Percentiles rank a stretch among this genome's conserved stretches.
Conservation (phyloP, 129 eudicot species). For the Logfia minima region DNA sequence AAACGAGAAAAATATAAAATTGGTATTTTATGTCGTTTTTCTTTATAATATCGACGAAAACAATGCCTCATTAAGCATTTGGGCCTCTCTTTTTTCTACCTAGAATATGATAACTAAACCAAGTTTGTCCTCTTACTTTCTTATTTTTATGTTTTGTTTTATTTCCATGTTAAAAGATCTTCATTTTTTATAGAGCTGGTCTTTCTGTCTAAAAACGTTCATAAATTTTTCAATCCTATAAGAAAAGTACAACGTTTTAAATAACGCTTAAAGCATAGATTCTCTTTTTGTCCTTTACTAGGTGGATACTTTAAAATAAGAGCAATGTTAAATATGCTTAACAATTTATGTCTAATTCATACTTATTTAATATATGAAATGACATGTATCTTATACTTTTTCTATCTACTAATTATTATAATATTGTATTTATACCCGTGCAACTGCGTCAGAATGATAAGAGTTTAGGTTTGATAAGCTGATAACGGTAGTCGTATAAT, state of each 20-base stretch:
- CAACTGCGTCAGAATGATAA: too few relatives aligned
- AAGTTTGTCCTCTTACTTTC: slow-evolving; percentile 16
- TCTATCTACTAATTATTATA: too few relatives aligned
- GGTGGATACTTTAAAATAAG: too few relatives aligned
- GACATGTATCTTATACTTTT: too few relatives aligned
- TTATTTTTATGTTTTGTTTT: slow-evolving; percentile 2
- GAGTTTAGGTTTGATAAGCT: too few relatives aligned
- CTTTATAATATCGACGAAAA: not conserved
- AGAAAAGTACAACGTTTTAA: not conserved
- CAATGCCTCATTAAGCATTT: not conserved
- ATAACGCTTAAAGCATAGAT: too few relatives aligned
- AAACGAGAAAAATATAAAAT: not conserved
- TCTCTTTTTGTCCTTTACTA: too few relatives aligned
- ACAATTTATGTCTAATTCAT: too few relatives aligned
- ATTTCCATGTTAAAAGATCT: not conserved
- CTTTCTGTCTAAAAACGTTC: not conserved
- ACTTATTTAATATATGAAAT: too few relatives aligned
- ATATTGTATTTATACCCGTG: too few relatives aligned
- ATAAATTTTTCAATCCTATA: not conserved
- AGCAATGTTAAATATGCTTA: too few relatives aligned
- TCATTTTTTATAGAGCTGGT: not conserved
- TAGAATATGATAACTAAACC: slow-evolving; percentile 9
- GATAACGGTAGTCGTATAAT: too few relatives aligned
- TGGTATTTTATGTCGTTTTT: not conserved
- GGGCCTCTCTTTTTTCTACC: not conserved